phyloP scores from a whole-genome alignment of 306 rosid species.

The Dalbergia cultrata region DNA sequence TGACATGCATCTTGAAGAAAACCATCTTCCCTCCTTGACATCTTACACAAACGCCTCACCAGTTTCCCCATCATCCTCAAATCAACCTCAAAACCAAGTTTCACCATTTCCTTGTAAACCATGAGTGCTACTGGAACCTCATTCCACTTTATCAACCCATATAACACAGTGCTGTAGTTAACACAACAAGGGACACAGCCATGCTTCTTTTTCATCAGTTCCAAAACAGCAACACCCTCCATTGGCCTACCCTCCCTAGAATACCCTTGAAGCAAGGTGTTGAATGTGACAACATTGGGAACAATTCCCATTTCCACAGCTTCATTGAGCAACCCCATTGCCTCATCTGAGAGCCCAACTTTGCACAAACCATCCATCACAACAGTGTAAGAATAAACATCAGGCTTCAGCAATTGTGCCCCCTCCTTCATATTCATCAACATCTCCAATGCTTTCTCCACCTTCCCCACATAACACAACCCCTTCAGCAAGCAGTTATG shows the following conservation, averaged over 20 bases:
- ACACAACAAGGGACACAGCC: slow-evolving; percentile 71
- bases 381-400: slow-evolving; percentile 70
- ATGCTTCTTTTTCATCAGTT: slow-evolving; percentile 62
- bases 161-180: slow-evolving; percentile 70
- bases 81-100: slow-evolving; percentile 62
- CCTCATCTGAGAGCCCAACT: slow-evolving; percentile 85
- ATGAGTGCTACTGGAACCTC: slow-evolving; percentile 49
- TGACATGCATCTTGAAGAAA: slow-evolving; percentile 57
- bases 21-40: slow-evolving; percentile 50
- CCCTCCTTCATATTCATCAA: slow-evolving; percentile 56
- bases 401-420: slow-evolving; percentile 50
- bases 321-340: slow-evolving; percentile 71
- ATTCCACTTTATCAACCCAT: slow-evolving; percentile 80
- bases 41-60: slow-evolving; percentile 66
- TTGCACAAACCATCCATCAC: slow-evolving; percentile 88
- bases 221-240: slow-evolving; percentile 64
- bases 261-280: slow-evolving; percentile 75
- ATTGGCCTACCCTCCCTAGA: slow-evolving; percentile 78
- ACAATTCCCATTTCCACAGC: slow-evolving; percentile 63
- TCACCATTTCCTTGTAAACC: slow-evolving; percentile 68
- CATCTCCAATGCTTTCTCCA: slow-evolving; percentile 83
- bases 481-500: slow-evolving; percentile 88
- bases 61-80: slow-evolving; percentile 64
- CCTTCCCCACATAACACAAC: slow-evolving; percentile 79
- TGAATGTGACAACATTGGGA: slow-evolving; percentile 71